These are phyloP conservation scores for Apiotrichum akiyoshidainum DNA, from an alignment of 1,284 basidiomycete species.

Conservation along the genomic window DNA sequence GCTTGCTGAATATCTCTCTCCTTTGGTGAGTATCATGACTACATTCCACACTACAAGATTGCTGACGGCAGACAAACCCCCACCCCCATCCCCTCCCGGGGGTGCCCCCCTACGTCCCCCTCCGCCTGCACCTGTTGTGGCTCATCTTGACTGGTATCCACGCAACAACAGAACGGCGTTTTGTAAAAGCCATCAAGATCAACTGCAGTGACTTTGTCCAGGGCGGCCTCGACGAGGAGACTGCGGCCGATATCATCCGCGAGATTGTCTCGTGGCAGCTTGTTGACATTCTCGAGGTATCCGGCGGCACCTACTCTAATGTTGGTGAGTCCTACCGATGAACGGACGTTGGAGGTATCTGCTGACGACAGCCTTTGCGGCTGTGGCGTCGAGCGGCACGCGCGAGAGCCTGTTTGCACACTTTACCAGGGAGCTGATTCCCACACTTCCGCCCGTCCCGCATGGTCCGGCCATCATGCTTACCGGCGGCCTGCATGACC, in stretches of 20 bases:
- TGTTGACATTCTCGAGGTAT: conserved; percentile 50
- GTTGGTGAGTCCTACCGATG: conserved; percentile 24
- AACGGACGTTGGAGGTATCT: conserved; percentile 3
- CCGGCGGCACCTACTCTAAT: conserved; percentile 45
- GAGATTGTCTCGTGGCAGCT: conserved; percentile 54
- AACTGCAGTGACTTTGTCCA: conserved; percentile 79
- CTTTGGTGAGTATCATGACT: conserved; percentile 56
- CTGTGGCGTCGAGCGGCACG: conserved; percentile 10
- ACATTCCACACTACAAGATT: neutral
- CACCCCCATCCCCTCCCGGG: conserved; percentile 60
- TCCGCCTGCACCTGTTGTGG: conserved; percentile 61
- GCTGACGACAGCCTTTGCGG: conserved; percentile 13
- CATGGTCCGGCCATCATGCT: conserved; percentile 44
- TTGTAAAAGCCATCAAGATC: conserved; percentile 79
- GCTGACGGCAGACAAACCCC: conserved; percentile 60
- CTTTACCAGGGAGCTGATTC: conserved; percentile 39
- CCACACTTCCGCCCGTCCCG: conserved; percentile 33
- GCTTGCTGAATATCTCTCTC: conserved; percentile 77
- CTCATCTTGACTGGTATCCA: conserved; percentile 66
- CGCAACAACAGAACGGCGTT: conserved; percentile 58
- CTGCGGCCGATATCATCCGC: conserved; percentile 37
- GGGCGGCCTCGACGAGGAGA: conserved; percentile 47
- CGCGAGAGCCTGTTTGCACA: conserved; percentile 45
- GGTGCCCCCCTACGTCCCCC: conserved; percentile 46
- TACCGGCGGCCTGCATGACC: conserved; percentile 43